phyloP scores from a whole-genome alignment of 1,284 basidiomycete species.

The Ustilago sp. region DNA sequence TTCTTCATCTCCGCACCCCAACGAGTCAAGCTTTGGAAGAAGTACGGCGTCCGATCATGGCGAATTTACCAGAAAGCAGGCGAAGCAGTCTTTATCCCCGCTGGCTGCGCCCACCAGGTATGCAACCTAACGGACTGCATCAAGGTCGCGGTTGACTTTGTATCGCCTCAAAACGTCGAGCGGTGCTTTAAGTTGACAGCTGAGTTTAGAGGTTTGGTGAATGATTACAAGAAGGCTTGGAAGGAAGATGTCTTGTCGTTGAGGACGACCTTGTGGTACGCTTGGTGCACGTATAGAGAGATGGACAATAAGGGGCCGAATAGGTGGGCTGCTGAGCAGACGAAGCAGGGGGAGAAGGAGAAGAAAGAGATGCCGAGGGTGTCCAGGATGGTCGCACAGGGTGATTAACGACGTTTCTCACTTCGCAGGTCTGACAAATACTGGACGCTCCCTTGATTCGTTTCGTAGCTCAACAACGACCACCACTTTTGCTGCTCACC shows the following conservation, averaged over 20 bases:
- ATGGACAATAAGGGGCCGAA: conserved; percentile 35
- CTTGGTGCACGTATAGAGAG: conserved; percentile 73
- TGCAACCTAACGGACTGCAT: conserved; percentile 89
- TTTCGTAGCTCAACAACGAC: too few relatives aligned
- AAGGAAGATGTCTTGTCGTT: conserved; percentile 94
- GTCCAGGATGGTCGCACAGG: conserved; percentile 26
- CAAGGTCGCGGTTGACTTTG: conserved; percentile 96
- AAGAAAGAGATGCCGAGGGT: conserved; percentile 3
- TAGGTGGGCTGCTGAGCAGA: conserved; percentile 18
- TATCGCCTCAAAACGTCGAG: conserved; percentile 88
- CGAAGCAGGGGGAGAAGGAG: conserved; percentile 4
- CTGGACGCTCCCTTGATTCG: too few relatives aligned
- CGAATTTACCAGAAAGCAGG: conserved; percentile 88
- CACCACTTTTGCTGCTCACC: too few relatives aligned
- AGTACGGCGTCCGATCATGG: conserved; percentile 80
- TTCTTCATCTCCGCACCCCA: conserved; percentile 83
- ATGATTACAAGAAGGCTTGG: conserved; percentile 78
- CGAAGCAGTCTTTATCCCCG: conserved; percentile 95
- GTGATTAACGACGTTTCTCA: background rate
- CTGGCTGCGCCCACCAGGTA: conserved; percentile 93
- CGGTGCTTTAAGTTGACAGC: conserved; percentile 84
- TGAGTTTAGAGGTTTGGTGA: conserved; percentile 90
- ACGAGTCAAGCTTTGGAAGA: conserved; percentile 77
- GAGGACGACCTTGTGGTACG: conserved; percentile 88
- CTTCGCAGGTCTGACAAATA: too few relatives aligned